Evolutionary conservation across 164 flowering plant species (phyloP), one percentile per base, ranked within the genome.

Genomic region (Stephania japonica): DNA sequence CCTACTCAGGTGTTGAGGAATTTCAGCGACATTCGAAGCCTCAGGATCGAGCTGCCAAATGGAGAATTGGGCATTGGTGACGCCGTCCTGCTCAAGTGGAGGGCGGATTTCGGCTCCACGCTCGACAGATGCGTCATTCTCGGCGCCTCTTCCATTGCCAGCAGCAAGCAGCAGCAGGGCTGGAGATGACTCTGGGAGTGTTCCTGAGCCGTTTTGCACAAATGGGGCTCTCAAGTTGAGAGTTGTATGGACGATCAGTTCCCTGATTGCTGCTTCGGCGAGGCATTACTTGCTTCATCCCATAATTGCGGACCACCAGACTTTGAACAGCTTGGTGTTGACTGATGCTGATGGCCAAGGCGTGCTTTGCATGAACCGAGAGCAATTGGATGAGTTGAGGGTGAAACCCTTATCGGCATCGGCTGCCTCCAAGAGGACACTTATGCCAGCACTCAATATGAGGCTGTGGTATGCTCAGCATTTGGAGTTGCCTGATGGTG

Each of bases 1-100:
- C 72, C 72, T 24, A 70, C 72, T 1, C 72, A 70, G 63, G 72
- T 70, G 1, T 53, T 70, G 72, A 70, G 56, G 72, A 70, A 70
- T 24, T 70, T 70, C 41, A 70, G 56, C 18, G 72, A 70, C 27
- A 53, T 70, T 9, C 62, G 64, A 11, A 50, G 23, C 8, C 63
- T 70, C 7, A 7, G 72, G 26, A 70, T 70, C 26, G 72, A 70
- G 64, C 42, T 70, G 2, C 72, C 72, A 8, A 70, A 18, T 53
- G 72, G 72, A 21, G 72, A 70, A 53, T 53, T 70, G 14, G 72
- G 72, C 7, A 70, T 32, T 14, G 72, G 65, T 3, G 72, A 70
- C 26, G 64, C 64, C 2, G 64, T 53, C 4, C 56, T 70, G 43
- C 42, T 70, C 10, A 70, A 70, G 50, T 70, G 72, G 72, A 50